These are phyloP conservation scores for Boletus rufocinnamomeus DNA, from an alignment of 768 basidiomycete genomes.

Conservation along the genomic window DNA sequence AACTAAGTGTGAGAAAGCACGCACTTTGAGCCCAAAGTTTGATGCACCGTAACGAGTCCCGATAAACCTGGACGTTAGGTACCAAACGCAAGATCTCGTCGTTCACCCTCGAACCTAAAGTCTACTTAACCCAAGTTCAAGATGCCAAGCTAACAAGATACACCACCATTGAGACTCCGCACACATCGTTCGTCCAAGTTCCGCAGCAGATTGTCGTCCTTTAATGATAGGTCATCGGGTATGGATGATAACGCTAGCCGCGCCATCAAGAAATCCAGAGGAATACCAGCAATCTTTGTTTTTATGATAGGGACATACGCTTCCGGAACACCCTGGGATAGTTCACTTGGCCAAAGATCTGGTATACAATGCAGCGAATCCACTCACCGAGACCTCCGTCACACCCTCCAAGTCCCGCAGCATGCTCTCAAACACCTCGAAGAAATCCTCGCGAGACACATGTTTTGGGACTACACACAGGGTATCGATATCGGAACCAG, in stretches of 20 bases:
- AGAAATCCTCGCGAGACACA: conserved; percentile 94
- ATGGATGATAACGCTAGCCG: conserved; percentile 83
- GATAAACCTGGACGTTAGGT: conserved; percentile 91
- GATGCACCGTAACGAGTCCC: conserved; percentile 92
- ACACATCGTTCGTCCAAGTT: conserved; percentile 95
- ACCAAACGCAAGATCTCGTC: conserved; percentile 95
- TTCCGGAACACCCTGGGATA: conserved; percentile 84
- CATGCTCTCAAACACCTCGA: conserved; percentile 88
- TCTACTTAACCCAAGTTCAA: conserved; percentile 14
- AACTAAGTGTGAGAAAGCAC: conserved; percentile 32
- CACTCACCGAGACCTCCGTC: conserved; percentile 84
- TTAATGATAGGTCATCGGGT: conserved; percentile 87
- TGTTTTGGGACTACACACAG: conserved; percentile 96
- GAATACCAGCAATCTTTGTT: conserved; percentile 86
- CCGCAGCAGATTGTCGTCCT: conserved; percentile 88
- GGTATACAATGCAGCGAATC: not conserved
- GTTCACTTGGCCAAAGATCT: conserved; percentile 6
- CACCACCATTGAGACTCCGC: conserved; percentile 84
- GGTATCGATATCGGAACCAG: conserved; percentile 97
- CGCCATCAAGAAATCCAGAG: conserved; percentile 93
- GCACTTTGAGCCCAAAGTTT: conserved; percentile 96
- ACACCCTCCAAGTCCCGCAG: conserved; percentile 80
- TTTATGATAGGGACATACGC: conserved; percentile 97
- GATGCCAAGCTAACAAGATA: conserved; percentile 6
- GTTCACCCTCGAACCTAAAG: conserved; percentile 86